Base-by-base conservation (phyloP, 208 protist species). In the Acanthamoeba lugdunensis region DNA sequence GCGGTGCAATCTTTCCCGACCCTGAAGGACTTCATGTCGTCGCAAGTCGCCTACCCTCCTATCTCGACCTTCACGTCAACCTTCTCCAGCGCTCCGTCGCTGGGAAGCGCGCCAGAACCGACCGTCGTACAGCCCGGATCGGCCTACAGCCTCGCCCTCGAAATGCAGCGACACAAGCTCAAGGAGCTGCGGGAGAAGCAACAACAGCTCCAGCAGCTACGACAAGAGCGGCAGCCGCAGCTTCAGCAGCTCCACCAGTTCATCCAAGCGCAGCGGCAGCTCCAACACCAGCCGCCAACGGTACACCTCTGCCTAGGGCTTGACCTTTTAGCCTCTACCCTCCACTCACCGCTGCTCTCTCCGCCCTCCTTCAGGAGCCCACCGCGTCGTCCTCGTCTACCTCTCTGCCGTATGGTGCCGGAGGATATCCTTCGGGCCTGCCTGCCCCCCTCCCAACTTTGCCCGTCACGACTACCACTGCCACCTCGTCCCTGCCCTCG, bases 191-290 rank as follows among this genome's bases (percentile, higher is more conserved):
- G 50, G 8, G 77, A 85, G 50, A 85, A 61, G 50, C 77, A 61
- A 16, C 77, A 85, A n/a, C 77, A 85, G 77, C 77, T 85, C 30
- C 77, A 63, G 50, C 77, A 85, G 77, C 77, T 45, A 23, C 77
- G 77, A 25, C 41, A 63, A 4, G 77, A 85, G 48, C 77, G 63
- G 77, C 77, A 85, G 50, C 77, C 18, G 48, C 77, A 85, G 21
- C 77, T 85, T 18, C 77, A 85, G 77, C 77, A 85, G 50, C 77
- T 85, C 2, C 41, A 85, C 25, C 48, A 85, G 48, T 85, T 41
- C 30, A 85, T 85, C 25, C 77, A 61, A 28, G 77, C 77, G 41
- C 77, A 85, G 77, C 37, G 77, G 48, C 77, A 85, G 25, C 77
- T 85, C 48, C 77, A 85, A 4, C 77, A 63, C 14, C 48, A 85